Conservation (phyloP, 1,139 yeast genomes). For the Geotrichum siamense region DNA sequence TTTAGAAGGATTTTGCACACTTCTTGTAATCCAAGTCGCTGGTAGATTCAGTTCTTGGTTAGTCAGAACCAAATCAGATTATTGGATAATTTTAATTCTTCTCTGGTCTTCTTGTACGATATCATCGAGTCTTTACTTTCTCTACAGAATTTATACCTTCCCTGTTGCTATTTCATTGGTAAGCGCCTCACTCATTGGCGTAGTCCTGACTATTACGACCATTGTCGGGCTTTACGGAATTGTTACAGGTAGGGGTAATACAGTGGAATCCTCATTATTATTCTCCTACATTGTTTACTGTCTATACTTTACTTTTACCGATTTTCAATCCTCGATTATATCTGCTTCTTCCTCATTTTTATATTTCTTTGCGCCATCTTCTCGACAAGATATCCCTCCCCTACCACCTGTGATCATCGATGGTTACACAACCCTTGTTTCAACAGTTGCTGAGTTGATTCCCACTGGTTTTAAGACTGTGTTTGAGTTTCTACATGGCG, state of each 20-base stretch:
- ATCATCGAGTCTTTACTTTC: slow-evolving; percentile 67
- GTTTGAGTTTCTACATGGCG: slow-evolving; percentile 60
- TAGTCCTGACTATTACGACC: slow-evolving; percentile 67
- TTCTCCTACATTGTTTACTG: slow-evolving; percentile 90
- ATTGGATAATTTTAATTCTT: slow-evolving; percentile 73
- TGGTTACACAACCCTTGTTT: slow-evolving; percentile 37
- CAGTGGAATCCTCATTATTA: slow-evolving; percentile 76
- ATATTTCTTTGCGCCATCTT: slow-evolving; percentile 24
- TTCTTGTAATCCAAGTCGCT: slow-evolving; percentile 79
- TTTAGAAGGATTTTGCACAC: slow-evolving; percentile 86
- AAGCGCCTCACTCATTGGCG: slow-evolving; percentile 80
- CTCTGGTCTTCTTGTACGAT: slow-evolving; percentile 68
- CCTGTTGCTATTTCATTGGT: slow-evolving; percentile 58
- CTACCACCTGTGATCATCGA: slow-evolving; percentile 36
- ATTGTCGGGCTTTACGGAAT: slow-evolving; percentile 80
- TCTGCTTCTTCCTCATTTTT: slow-evolving; percentile 25
- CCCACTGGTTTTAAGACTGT: slow-evolving; percentile 50
- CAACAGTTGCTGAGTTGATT: slow-evolving; percentile 40
- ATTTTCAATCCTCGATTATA: slow-evolving; percentile 40
- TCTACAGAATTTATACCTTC: slow-evolving; percentile 75
- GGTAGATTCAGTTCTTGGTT: slow-evolving; percentile 80
- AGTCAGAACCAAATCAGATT: slow-evolving; percentile 56
- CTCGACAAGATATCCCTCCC: slow-evolving; percentile 29
- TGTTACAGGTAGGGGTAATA: slow-evolving; percentile 74
- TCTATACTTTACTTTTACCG: slow-evolving; percentile 84